phyloP scores from a whole-genome alignment of 129 eudicot genomes.

The Oenanthe sinensis region DNA sequence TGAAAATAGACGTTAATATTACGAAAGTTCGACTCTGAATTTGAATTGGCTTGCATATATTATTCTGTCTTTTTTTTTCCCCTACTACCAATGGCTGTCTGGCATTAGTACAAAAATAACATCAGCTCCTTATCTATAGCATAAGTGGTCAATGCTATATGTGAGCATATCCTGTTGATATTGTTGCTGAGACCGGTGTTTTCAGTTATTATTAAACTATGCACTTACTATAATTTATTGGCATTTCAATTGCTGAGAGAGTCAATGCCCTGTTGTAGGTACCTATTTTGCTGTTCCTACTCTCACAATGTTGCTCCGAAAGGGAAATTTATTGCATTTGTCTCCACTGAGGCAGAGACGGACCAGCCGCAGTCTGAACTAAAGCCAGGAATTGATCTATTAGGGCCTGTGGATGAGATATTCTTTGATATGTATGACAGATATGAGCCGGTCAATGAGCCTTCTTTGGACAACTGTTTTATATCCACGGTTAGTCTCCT shows the following conservation, averaged over 20 bases:
- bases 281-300: conserved; percentile 85
- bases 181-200: neutral
- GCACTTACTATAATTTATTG: neutral
- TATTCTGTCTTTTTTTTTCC: neutral
- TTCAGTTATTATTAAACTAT: neutral
- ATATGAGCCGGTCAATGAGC: conserved; percentile 85
- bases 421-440: conserved; percentile 84
- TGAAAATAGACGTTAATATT: neutral
- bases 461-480: conserved; percentile 81
- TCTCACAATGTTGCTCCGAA: conserved; percentile 97
- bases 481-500: conserved; percentile 56
- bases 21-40: neutral
- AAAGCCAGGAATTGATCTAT: conserved; percentile 82
- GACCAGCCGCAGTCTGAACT: conserved; percentile 80
- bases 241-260: neutral
- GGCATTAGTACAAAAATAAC: neutral
- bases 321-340: conserved; percentile 94
- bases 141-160: neutral
- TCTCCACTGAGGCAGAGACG: conserved; percentile 92
- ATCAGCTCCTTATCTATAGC: neutral
- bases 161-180: neutral
- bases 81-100: neutral
- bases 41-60: neutral
- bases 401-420: conserved; percentile 90
- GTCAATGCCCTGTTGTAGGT: conserved; percentile 38